Conservation (phyloP, 768 basidiomycete genomes). For the Podaxis pistillaris region DNA sequence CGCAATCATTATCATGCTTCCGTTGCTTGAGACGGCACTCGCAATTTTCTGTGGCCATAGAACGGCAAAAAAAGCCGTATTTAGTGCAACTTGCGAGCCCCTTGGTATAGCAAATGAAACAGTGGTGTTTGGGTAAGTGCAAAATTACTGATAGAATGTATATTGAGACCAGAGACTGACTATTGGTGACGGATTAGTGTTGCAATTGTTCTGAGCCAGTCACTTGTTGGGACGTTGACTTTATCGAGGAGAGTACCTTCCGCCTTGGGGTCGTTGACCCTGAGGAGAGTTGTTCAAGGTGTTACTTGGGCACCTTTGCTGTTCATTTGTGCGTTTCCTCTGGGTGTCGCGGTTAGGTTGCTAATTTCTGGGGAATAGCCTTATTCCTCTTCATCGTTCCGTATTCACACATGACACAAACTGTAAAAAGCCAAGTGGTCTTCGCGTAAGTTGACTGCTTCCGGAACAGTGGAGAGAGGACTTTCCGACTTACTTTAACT, state of each 20-base stretch:
- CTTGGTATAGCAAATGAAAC: neutral
- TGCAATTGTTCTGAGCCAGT: neutral
- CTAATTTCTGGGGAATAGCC: neutral
- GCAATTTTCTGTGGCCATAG: neutral
- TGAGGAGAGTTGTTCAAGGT: neutral
- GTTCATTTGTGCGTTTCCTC: neutral
- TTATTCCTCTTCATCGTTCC: neutral
- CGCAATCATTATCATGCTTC: neutral
- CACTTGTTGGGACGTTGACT: neutral
- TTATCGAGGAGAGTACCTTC: neutral
- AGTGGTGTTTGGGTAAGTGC: neutral
- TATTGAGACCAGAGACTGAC: neutral
- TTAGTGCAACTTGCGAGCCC: neutral
- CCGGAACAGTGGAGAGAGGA: neutral
- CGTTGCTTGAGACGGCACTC: neutral
- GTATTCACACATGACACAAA: neutral
- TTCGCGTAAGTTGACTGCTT: neutral
- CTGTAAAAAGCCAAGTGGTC: neutral
- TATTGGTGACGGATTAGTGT: neutral
- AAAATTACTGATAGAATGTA: neutral
- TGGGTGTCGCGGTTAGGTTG: neutral
- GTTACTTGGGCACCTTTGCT: slow-evolving; percentile 13
- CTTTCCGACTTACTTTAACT: neutral
- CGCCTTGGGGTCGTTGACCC: neutral
- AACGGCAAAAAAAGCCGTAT: neutral